Evolutionary conservation across 306 rosid species (phyloP), one percentile per base, ranked within the genome.

Genomic region (Gastrolobium villosum): DNA sequence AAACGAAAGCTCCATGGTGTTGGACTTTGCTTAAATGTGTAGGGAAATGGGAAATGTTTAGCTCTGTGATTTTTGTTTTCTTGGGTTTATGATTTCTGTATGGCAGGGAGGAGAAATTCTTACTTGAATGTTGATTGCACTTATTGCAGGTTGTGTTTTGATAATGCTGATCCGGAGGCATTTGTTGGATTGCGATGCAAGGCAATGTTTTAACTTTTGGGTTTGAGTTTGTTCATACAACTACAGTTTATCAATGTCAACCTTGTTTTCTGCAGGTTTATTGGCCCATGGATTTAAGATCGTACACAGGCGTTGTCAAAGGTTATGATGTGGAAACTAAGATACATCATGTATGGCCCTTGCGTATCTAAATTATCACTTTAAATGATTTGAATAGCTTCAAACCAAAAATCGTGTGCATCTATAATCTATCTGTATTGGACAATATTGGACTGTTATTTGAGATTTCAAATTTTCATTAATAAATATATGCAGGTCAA

Each of bases 251-350:
- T 31, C 57, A 60, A 55, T 30, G 64, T 43, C 6, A 39, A 36
- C 72, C 44, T 82, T 62, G 64, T 74, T 82, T 61, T 62, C 52
- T 82, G 76, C 91, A 95, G 99, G 94, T 95, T 83, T 88, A 88
- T 79, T 95, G 99, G 99, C 99, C 99, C 44, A 84, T 95, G 94
- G 99, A 95, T 86, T 86, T 84, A 15, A 81, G 82, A 72, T 91
- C 93, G 69, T 95, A 95, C 67, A 32, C 81, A 13, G 99, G 97
- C 52, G 75, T 64, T 56, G 82, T 95, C 77, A 86, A 82, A 86
- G 79, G 85, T 78, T 95, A 87, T 78, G 80, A 81, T 57, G 63
- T 75, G 31, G 97, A 91, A 77, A 70, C 86, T 54, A 84, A 81
- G 85, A 87, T 77, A 70, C 97, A 95, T 85, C 87, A 86, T 68